Percentiles rank a stretch among this genome's conserved stretches.
phyloP scores from a whole-genome alignment of 2,329 filamentous ascomycete genomes.

The Aspergillus calidoustus region DNA sequence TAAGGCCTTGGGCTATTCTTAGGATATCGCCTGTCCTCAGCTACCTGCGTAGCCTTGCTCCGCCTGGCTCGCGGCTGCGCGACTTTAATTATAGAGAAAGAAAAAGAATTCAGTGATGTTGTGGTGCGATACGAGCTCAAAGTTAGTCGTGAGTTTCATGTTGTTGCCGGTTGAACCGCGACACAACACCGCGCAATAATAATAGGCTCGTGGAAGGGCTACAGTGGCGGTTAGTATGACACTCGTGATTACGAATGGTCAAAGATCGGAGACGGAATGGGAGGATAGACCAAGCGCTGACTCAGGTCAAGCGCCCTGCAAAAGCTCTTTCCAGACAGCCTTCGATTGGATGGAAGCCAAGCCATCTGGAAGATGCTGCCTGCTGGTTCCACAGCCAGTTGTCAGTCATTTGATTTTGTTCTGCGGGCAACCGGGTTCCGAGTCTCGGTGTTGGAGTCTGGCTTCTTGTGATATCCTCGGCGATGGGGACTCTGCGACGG shows the following conservation, averaged over 20 bases:
- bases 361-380: constrained; percentile 17
- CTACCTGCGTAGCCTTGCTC: constrained; percentile 8
- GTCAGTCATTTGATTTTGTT: constrained; percentile 7
- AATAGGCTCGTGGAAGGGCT: not conserved
- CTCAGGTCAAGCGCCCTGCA: constrained; percentile 16
- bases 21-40: not conserved
- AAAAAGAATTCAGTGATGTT: not conserved
- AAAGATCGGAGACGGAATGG: not conserved
- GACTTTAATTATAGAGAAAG: not conserved
- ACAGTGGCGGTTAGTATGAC: not conserved
- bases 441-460: not conserved
- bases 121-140: not conserved
- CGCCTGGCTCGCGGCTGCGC: not conserved
- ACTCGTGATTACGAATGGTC: not conserved
- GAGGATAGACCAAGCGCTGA: constrained; percentile 4
- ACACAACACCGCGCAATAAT: not conserved
- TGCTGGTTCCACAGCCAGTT: constrained; percentile 25
- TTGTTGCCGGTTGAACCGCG: too few relatives aligned
- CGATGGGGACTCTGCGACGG: not conserved
- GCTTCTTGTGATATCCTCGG: not conserved
- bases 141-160: not conserved
- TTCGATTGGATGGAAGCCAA: constrained; percentile 9
- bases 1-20: constrained; percentile 12
- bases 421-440: constrained; percentile 1
- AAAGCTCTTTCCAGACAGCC: not conserved